Conservation (phyloP, 495 filamentous ascomycete species). For the Penicillium lagena region DNA sequence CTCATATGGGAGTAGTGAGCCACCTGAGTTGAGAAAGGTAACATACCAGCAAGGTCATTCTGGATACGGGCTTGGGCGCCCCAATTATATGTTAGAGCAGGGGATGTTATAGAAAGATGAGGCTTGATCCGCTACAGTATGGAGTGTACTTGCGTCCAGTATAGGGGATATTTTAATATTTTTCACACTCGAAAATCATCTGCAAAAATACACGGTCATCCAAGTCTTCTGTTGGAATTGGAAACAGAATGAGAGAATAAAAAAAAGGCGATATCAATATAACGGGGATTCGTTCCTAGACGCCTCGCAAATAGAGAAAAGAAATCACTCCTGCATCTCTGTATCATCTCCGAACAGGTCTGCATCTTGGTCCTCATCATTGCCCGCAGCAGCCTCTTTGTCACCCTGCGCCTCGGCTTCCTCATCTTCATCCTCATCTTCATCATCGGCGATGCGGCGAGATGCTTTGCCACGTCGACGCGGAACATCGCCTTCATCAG, state of each 20-base stretch:
- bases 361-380: constrained; percentile 12
- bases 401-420: constrained; percentile 3
- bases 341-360: constrained; percentile 22
- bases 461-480: constrained; percentile 30
- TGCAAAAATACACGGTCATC: not conserved
- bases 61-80: too few relatives aligned
- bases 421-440: constrained; percentile 36
- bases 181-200: too few relatives aligned
- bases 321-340: constrained; percentile 21
- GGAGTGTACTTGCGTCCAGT: too few relatives aligned
- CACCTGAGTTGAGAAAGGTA: too few relatives aligned
- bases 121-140: too few relatives aligned
- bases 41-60: too few relatives aligned
- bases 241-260: not conserved
- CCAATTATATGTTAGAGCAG: too few relatives aligned
- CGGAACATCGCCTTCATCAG: constrained; percentile 22
- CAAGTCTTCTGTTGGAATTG: too few relatives aligned
- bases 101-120: too few relatives aligned
- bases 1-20: too few relatives aligned
- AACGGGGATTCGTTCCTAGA: too few relatives aligned
- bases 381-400: not conserved
- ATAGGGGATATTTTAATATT: too few relatives aligned
- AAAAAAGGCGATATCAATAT: not conserved
- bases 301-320: not conserved
- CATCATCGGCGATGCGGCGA: constrained; percentile 38